Evolutionary conservation across 1,139 yeast species (phyloP).

Genomic region (Yamadazyma blattariae): DNA sequence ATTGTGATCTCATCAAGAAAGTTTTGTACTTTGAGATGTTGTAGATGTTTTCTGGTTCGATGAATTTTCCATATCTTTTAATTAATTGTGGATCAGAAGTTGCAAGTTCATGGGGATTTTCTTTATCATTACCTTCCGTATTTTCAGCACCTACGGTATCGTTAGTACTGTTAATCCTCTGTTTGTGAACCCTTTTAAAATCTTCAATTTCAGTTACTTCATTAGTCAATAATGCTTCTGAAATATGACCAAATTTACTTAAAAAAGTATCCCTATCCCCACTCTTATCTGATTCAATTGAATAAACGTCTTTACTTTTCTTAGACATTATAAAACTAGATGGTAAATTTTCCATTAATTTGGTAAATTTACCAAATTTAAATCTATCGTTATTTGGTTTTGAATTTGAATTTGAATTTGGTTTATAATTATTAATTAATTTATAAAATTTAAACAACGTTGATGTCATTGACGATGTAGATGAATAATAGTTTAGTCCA

Average conservation of each 20-base stretch:
- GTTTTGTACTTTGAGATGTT: constrained; percentile 71
- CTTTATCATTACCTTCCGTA: no score
- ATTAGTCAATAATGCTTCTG: constrained; percentile 72
- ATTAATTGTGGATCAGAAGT: background rate
- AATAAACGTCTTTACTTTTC: constrained; percentile 34
- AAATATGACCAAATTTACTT: constrained; percentile 74
- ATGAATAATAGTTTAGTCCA: constrained; percentile 55
- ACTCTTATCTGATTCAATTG: constrained; percentile 72
- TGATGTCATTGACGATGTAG: constrained; percentile 87
- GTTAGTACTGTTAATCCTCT: no score
- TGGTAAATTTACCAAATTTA: constrained; percentile 31
- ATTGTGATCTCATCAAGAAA: constrained; percentile 83
- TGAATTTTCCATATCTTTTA: constrained; percentile 12
- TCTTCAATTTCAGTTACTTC: constrained; percentile 45
- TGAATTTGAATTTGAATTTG: constrained; percentile 11
- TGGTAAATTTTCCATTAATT: constrained; percentile 30
- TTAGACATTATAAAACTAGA: constrained; percentile 38
- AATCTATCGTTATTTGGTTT: no score
- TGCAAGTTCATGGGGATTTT: no score
- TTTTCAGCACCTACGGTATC: no score
- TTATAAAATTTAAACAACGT: constrained; percentile 74
- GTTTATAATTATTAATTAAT: constrained; percentile 53
- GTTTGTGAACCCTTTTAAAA: no score
- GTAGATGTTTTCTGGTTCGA: constrained; percentile 37
- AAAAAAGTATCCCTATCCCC: constrained; percentile 67